phyloP scores from a whole-genome alignment of 352 stramenopile species.

The Sclerospora graminicola region DNA sequence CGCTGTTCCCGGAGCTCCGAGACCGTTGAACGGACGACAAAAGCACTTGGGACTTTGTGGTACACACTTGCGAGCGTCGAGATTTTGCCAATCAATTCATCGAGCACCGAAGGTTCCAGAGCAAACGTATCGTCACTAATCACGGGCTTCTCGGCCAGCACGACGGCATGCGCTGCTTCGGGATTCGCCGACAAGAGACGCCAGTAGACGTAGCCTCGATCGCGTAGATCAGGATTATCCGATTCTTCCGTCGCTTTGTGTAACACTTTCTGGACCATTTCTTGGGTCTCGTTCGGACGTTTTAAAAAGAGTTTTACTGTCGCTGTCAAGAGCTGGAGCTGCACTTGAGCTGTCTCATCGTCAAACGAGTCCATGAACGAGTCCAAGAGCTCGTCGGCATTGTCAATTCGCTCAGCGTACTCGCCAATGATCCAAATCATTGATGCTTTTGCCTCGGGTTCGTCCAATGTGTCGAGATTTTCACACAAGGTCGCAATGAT shows the following conservation, averaged over 20 bases:
- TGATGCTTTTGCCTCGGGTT: conserved; percentile 96
- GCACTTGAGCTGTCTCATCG: conserved; percentile 94
- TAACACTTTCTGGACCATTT: conserved; percentile 97
- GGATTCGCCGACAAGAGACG: conserved; percentile 96
- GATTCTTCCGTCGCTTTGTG: conserved; percentile 96
- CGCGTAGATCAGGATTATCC: conserved; percentile 97
- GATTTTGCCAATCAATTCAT: conserved; percentile 96
- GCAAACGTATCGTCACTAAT: conserved; percentile 98
- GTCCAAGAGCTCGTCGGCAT: conserved; percentile 97
- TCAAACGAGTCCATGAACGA: conserved; percentile 98
- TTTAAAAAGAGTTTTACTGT: conserved; percentile 99
- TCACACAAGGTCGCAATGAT: conserved; percentile 99
- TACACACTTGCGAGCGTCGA: conserved; percentile 97
- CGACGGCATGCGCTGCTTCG: conserved; percentile 95
- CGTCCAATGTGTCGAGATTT: conserved; percentile 98
- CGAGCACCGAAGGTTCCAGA: conserved; percentile 91
- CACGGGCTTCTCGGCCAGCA: conserved; percentile 97
- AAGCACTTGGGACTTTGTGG: conserved; percentile 89
- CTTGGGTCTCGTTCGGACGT: conserved; percentile 85
- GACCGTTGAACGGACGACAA: conserved; percentile 75
- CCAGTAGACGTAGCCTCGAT: conserved; percentile 99
- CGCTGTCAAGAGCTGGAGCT: conserved; percentile 97
- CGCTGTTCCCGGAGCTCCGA: conserved; percentile 63
- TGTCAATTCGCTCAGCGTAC: conserved; percentile 99
- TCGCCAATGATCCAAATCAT: conserved; percentile 99